These are phyloP conservation scores for Bruguiera sexangula DNA, from an alignment of 345 rosid genomes.

Conservation along the genomic window DNA sequence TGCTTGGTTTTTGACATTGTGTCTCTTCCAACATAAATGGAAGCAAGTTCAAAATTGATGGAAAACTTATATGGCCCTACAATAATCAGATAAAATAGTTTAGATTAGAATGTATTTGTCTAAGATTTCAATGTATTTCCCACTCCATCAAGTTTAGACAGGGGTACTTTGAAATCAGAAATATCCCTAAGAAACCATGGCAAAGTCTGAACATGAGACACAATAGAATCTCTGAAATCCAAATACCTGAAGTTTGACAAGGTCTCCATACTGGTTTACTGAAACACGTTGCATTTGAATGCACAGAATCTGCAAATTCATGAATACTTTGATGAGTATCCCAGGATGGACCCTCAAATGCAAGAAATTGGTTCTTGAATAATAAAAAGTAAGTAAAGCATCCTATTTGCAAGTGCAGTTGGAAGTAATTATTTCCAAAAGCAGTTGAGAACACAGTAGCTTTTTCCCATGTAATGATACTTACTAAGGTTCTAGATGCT, in stretches of 20 bases:
- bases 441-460: background rate
- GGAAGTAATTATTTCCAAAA: background rate
- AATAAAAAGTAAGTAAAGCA: constrained; percentile 3
- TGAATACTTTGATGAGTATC: constrained; percentile 2
- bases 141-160: constrained; percentile 6
- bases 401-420: background rate
- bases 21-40: constrained; percentile 35
- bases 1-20: constrained; percentile 28
- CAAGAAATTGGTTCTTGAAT: background rate
- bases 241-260: constrained; percentile 64
- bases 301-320: constrained; percentile 68
- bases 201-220: background rate
- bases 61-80: constrained; percentile 64
- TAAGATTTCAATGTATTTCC: background rate
- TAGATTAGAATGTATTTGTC: background rate
- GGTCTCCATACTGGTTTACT: constrained; percentile 54
- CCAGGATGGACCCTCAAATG: background rate
- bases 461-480: background rate
- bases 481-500: background rate
- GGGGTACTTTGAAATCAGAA: constrained; percentile 4
- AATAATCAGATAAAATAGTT: constrained; percentile 8
- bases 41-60: constrained; percentile 50
- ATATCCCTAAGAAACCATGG: background rate
- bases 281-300: constrained; percentile 77
- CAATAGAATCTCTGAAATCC: constrained; percentile 1